Evolutionary conservation across 176 grass and related monocot genomes (phyloP), one percentile per base, ranked within the genome.

Genomic region (Coix lacrymajobi): DNA sequence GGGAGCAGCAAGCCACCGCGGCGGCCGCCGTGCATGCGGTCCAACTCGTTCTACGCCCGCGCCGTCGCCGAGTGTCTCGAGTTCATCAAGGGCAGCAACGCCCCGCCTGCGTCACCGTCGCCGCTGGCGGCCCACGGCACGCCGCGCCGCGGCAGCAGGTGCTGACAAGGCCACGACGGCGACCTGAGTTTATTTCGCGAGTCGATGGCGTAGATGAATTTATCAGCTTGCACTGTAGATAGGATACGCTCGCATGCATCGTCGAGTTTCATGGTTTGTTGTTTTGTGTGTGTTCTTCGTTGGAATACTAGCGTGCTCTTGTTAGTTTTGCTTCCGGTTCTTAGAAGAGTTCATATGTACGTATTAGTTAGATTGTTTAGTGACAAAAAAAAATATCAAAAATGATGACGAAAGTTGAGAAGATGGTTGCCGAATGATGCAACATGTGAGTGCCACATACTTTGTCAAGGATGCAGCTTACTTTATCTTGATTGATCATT

Each of bases 1-100:
- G 28, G 13, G 7, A 10, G 22, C 69, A 33, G 66, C 31, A 83
- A 83, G 60, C 30, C 71, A 65, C 5, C 32, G 12, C 63, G 71
- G 41, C 62, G 54, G 54, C 71, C 87, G 11, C 83, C 87, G 54
- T 89, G 83, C 87, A 77, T 81, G 87, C 40, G 87, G 56, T 89
- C 87, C 43, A 89, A 89, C 56, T 89, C 87, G 5, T 89, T 89
- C 83, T 89, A 89, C 71, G 64, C 77, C 7, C 87, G 83, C 41
- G 87, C 87, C 77, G 87, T 89, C 15, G 87, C 87, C 10, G 87
- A 89, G 64, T 89, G 87, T 78, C 87, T 89, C 8, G 87, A 89
- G 71, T 89, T 89, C 83, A 89, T 89, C 64, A 89, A 89, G 78
- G 77, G 87, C 63, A 89, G 87, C 77, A 85, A 89, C 82, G 70